Conservation (phyloP, 441 rosid genomes). For the Heliophila coronopifolia region DNA sequence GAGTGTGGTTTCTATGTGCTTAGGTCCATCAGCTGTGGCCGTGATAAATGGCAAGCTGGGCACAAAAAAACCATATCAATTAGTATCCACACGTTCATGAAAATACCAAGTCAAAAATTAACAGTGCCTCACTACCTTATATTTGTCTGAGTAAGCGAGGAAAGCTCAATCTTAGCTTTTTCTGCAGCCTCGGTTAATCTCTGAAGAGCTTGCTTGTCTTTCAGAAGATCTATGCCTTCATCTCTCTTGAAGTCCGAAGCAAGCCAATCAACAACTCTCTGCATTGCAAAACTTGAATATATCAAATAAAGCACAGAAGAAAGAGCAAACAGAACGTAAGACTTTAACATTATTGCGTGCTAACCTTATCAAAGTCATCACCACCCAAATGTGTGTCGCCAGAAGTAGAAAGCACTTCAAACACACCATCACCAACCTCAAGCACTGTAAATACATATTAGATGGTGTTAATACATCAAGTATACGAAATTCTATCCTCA, state of each 20-base stretch:
- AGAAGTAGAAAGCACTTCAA: conserved; percentile 88
- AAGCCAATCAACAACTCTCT: conserved; percentile 95
- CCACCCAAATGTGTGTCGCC: conserved; percentile 98
- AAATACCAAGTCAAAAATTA: neutral
- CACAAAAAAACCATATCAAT: neutral
- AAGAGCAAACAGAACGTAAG: neutral
- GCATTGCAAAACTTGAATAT: neutral
- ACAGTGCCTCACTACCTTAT: conserved; percentile 24
- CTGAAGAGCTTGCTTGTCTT: conserved; percentile 97
- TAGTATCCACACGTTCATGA: neutral
- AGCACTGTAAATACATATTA: conserved; percentile 37
- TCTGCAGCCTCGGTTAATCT: conserved; percentile 90
- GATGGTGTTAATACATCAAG: neutral
- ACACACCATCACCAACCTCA: conserved; percentile 95
- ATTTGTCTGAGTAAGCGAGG: conserved; percentile 78
- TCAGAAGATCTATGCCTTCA: conserved; percentile 85
- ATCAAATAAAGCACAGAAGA: neutral
- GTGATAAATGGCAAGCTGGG: conserved; percentile 90
- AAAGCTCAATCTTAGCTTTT: conserved; percentile 95
- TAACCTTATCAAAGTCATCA: conserved; percentile 78
- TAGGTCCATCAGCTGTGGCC: conserved; percentile 92
- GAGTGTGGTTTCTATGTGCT: conserved; percentile 87
- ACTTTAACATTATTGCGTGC: neutral
- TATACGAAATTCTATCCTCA: neutral
- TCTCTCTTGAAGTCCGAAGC: conserved; percentile 63